Base-by-base conservation (phyloP, 208 protist genomes). In the Trypanosoma vivax region DNA sequence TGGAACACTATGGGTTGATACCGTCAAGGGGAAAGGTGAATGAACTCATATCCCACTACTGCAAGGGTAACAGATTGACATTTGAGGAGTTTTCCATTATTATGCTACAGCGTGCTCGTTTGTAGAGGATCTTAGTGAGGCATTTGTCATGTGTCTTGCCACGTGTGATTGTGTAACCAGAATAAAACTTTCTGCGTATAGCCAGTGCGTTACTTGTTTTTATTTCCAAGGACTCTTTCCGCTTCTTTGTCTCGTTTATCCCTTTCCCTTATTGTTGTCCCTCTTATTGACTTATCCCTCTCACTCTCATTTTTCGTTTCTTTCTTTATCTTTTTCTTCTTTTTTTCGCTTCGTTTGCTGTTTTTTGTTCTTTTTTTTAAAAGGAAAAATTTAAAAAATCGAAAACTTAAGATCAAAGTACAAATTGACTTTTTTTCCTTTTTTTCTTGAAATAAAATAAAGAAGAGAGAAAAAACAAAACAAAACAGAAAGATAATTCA, bases 51-150 rank as follows among this genome's bases (percentile, higher is more conserved):
- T 55, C 49, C 14, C 65, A 63, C 9, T 89, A 92, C 54, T 59
- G 60, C 21, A 47, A 57, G 13, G 49, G 60, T 4, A 49, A 86
- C 11, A 74, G 73, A 41, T 60, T 92, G n/a, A 74, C 48, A 34
- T 92, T 83, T 45, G 55, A 92, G 30, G 79, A 89, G 60, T 92
- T 92, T 53, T 92, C 79, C 41, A 57, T 89, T 24, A 66, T 92
- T 16, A 89, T 92, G 85, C 70, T 92, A n/a, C 77, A 82, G 42
- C 80, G 81, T 43, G 76, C 74, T 14, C 75, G 74, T 25, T 84
- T 92, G 78, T 92, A 73, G 70, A 54, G 5, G 28, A 16, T 14
- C 37, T 47, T 5, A 10, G 11, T 23, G 0, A 6, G 30, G 28
- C 11, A 24, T 4, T 0, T 28, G 9, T 30, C 10, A 19, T 23